Conservation (phyloP, 352 stramenopile species). For the Detonula confervacea region DNA sequence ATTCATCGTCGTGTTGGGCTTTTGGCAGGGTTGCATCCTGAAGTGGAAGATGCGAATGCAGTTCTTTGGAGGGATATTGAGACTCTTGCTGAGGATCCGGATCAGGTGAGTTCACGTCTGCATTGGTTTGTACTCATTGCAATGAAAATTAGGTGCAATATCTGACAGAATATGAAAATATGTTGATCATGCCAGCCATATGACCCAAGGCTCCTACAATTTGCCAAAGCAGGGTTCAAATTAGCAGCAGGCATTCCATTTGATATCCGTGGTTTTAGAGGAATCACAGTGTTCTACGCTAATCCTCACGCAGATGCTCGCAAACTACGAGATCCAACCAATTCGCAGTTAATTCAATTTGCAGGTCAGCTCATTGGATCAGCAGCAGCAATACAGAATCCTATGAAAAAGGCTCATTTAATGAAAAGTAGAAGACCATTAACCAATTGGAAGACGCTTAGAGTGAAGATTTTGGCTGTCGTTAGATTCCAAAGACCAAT, state of each 20-base stretch:
- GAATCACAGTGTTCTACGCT: constrained; percentile 42
- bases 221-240: constrained; percentile 42
- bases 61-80: not conserved
- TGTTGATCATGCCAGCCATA: no score
- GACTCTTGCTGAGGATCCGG: no score
- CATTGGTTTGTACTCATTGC: no score
- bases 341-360: constrained; percentile 23
- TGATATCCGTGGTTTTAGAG: constrained; percentile 33
- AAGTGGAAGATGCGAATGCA: not conserved
- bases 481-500: constrained; percentile 6
- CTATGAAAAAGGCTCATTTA: constrained; percentile 10
- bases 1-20: not conserved
- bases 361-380: constrained; percentile 29
- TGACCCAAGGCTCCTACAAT: constrained; percentile 24
- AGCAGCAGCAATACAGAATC: constrained; percentile 14
- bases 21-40: not conserved
- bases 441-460: no score
- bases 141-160: no score
- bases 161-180: no score
- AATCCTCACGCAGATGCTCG: constrained; percentile 10
- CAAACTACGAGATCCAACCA: constrained; percentile 23
- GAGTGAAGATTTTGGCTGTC: constrained; percentile 7
- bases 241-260: constrained; percentile 35
- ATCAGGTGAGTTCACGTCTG: no score
- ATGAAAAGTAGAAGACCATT: no score